phyloP scores from a whole-genome alignment of 179 eudicot species.

The Amaranthus tricolor region DNA sequence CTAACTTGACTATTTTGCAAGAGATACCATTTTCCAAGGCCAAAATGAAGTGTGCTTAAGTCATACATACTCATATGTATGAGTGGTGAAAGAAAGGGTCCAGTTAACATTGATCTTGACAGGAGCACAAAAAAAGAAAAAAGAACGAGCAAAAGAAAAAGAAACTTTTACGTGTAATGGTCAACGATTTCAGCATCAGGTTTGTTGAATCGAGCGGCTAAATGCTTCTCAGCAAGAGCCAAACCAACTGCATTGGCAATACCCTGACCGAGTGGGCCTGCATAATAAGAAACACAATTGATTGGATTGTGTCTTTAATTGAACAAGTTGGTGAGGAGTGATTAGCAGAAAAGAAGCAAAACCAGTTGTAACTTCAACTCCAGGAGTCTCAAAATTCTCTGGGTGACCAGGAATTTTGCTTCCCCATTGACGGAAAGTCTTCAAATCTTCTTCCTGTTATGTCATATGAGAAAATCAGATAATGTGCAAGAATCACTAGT shows the following conservation, averaged over 20 bases:
- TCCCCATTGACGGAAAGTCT: conserved; percentile 56
- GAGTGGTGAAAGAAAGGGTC: no score
- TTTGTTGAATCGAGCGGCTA: conserved; percentile 65
- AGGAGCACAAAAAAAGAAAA: not conserved
- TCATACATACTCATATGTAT: no score
- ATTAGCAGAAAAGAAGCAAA: conserved; percentile 4
- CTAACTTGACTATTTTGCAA: no score
- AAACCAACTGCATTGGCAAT: conserved; percentile 67
- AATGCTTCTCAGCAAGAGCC: conserved; percentile 67
- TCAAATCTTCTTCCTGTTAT: conserved; percentile 56
- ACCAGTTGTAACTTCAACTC: conserved; percentile 73
- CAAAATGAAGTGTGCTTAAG: not conserved
- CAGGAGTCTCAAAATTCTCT: conserved; percentile 59
- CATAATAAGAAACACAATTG: conserved; percentile 5
- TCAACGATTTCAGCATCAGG: conserved; percentile 54
- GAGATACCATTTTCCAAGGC: no score
- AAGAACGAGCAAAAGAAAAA: not conserved
- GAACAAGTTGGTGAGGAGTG: not conserved
- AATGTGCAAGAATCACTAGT: not conserved
- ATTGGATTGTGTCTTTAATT: not conserved
- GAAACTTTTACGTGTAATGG: conserved; percentile 46
- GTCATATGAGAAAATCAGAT: not conserved
- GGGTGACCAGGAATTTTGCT: conserved; percentile 69
- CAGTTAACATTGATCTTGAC: no score
- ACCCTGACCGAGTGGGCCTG: conserved; percentile 74